Evolutionary conservation across 2,329 filamentous ascomycete species (phyloP).

Genomic region (Colletotrichum sp.): DNA sequence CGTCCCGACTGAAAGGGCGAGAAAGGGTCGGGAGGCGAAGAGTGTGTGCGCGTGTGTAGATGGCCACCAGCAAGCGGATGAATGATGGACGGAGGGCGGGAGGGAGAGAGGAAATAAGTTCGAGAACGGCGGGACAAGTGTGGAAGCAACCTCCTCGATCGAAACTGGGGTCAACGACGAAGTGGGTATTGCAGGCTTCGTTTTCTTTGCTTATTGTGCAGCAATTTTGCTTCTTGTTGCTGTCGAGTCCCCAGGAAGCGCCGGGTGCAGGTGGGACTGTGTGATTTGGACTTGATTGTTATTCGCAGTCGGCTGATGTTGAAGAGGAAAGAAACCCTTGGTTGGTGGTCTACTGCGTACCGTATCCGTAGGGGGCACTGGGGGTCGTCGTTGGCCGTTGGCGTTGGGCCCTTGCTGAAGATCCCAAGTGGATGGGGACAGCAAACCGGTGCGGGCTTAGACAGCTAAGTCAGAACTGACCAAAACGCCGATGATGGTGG

Average conservation of each 20-base stretch:
- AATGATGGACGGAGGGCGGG: not conserved
- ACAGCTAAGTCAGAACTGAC: not conserved
- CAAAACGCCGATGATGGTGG: not conserved
- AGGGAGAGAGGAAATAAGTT: not conserved
- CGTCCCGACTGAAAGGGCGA: not conserved
- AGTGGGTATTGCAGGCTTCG: not conserved
- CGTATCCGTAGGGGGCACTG: not conserved
- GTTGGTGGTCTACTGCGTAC: not conserved
- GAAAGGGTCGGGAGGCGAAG: not conserved
- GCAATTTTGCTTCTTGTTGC: not conserved
- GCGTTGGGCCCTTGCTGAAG: not conserved
- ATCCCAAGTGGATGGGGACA: not conserved
- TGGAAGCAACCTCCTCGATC: not conserved
- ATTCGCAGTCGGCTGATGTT: conserved; percentile 6
- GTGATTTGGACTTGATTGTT: not conserved
- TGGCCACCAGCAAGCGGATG: not conserved
- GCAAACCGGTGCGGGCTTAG: not conserved
- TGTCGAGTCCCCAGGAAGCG: not conserved
- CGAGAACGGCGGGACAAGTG: not conserved
- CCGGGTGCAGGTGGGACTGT: conserved; percentile 6
- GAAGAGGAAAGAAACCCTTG: not conserved
- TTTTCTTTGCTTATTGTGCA: not conserved
- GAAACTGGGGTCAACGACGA: not conserved
- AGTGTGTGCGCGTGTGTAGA: not conserved
- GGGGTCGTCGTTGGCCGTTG: not conserved